phyloP scores from a whole-genome alignment of 2,329 filamentous ascomycete species.

The Botrytis cinerea region DNA sequence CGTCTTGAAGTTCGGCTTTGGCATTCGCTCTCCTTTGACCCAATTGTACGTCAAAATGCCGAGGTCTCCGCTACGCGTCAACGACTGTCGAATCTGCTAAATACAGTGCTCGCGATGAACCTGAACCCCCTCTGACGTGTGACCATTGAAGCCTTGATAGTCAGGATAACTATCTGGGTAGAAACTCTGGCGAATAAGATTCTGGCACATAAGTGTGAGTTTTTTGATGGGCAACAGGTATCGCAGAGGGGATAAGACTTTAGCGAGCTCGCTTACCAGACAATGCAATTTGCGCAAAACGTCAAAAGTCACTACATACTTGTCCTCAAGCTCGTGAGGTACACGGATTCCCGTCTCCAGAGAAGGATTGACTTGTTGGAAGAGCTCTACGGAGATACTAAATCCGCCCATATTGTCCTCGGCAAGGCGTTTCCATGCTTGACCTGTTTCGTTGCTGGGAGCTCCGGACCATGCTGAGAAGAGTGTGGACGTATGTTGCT shows the following conservation, averaged over 20 bases:
- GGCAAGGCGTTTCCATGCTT: too few relatives aligned
- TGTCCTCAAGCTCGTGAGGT: too few relatives aligned
- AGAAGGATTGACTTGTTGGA: too few relatives aligned
- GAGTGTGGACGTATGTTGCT: too few relatives aligned
- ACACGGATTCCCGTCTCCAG: too few relatives aligned
- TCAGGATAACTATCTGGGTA: constrained; percentile 10
- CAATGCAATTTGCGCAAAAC: too few relatives aligned
- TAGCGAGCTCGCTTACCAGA: too few relatives aligned
- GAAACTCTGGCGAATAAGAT: constrained; percentile 9
- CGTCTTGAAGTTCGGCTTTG: constrained; percentile 11
- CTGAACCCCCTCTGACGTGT: neutral
- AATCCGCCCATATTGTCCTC: too few relatives aligned
- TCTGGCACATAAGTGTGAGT: constrained; percentile 9
- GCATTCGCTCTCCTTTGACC: constrained; percentile 9
- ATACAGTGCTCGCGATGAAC: constrained; percentile 3
- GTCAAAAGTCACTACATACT: too few relatives aligned
- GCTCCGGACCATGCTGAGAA: too few relatives aligned
- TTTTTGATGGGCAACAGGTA: neutral
- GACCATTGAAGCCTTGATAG: constrained; percentile 1
- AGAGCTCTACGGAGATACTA: too few relatives aligned
- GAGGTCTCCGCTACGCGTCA: constrained; percentile 7
- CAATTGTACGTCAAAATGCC: constrained; percentile 5
- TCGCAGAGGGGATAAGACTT: neutral
- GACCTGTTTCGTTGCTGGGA: too few relatives aligned
- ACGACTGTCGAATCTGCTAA: neutral